Conservation (phyloP, 1,139 yeast genomes). For the Protomyces lactucae-debilis region DNA sequence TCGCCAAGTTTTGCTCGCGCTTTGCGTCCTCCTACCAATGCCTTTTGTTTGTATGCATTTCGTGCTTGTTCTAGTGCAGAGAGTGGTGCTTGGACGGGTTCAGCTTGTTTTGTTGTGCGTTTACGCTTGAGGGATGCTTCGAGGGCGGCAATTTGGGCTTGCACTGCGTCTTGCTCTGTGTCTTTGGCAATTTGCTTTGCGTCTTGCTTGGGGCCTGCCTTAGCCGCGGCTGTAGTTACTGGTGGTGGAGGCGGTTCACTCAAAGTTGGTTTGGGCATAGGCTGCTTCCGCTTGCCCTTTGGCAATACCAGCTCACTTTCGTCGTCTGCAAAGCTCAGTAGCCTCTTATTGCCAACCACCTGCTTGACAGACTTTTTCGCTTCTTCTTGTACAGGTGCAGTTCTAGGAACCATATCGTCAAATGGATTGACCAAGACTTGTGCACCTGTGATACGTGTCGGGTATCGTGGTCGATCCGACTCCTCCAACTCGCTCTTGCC, state of each 20-base stretch:
- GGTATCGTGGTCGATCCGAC: conserved; percentile 49
- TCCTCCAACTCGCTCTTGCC: conserved; percentile 47
- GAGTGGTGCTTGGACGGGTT: conserved; percentile 5
- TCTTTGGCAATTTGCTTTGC: background rate
- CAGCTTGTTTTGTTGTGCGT: background rate
- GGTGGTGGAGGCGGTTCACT: background rate
- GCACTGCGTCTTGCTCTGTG: conserved; percentile 1
- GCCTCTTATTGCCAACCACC: conserved; percentile 36
- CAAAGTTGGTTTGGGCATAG: background rate
- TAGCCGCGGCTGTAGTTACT: background rate
- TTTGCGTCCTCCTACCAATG: conserved; percentile 24
- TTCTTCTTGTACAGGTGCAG: conserved; percentile 29
- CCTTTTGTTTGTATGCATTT: conserved; percentile 29
- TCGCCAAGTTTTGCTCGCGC: conserved; percentile 28
- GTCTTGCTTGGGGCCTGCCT: background rate
- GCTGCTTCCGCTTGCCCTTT: background rate
- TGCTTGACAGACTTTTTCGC: background rate
- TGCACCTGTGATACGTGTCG: conserved; percentile 45
- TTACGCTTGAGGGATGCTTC: conserved; percentile 13
- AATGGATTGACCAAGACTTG: conserved; percentile 51
- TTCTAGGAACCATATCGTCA: conserved; percentile 42
- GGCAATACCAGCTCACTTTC: conserved; percentile 37
- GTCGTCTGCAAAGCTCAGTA: conserved; percentile 39
- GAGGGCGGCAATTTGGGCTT: conserved; percentile 21
- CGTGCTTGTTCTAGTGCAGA: conserved; percentile 32